Evolutionary conservation across 257 asterid species (phyloP), one percentile per base, ranked within the genome.

Genomic region (Jacaranda copaia): DNA sequence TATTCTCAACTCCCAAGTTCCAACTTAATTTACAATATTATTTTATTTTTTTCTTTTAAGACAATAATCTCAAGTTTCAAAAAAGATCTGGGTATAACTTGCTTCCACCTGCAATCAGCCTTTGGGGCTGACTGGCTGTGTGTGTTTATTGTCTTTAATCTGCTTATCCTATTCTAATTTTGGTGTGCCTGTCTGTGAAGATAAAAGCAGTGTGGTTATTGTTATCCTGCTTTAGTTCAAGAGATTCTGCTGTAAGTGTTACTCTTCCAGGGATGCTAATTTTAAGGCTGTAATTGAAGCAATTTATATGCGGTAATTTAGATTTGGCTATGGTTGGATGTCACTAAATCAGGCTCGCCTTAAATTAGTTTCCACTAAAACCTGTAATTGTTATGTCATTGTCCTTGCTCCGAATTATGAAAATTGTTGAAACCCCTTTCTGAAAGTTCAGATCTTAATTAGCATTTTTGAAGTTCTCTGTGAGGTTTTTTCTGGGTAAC

Each of bases 361-460:
- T 32, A 40, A 73, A 63, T 12, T 45, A 16, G 55, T 20, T 46
- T 9, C 15, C 40, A 51, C 55, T 70, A 4, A 25, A 58, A 55
- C 51, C 61, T 42, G 39, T 11, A 61, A 14, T 20, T 70, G 8
- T 42, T 14, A 43, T 68, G 45, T 51, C 53, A 63, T 53, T 74
- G 80, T 45, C 64, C 11, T 56, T 13, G 16, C 2, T 59, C 67
- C 42, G 10, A 35, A 67, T 39, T 39, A 32, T 51, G 64, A 40
- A 56, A 56, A 62, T 49, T 46, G 7, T 35, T 3, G 40, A 32
- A 67, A 66, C 46, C 65, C 61, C 3, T 45, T 60, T 20, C n/a
- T 48, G 42, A 77, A 80, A 79, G 76, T 14, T 78, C 40, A 61
- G 32, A 78, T 79, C 77, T 59, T 80, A 60, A 78, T 77, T 80